Conservation (phyloP, 257 asterid species). For the Petunia secreta region DNA sequence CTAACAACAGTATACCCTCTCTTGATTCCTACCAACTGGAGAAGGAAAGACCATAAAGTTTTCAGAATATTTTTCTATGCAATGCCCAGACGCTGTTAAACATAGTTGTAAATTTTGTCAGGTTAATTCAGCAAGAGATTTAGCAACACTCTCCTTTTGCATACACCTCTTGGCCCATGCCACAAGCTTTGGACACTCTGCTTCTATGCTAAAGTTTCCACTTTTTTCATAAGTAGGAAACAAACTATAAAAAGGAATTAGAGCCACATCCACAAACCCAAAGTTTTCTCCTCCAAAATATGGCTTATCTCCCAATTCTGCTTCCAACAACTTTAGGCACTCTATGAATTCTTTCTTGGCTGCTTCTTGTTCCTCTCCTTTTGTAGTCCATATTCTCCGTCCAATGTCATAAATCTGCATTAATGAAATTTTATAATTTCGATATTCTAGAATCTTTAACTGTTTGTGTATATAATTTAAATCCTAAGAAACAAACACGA, state of each 20-base stretch:
- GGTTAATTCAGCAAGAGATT: background rate
- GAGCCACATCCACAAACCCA: constrained; percentile 31
- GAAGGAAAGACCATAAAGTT: background rate
- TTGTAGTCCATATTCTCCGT: constrained; percentile 18
- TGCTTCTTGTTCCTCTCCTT: constrained; percentile 25
- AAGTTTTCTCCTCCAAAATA: constrained; percentile 31
- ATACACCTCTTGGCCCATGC: constrained; percentile 25
- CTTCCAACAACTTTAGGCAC: constrained; percentile 20
- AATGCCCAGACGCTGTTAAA: background rate
- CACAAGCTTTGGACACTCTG: constrained; percentile 28
- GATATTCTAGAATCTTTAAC: no score
- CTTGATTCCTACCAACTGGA: no score
- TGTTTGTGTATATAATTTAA: no score
- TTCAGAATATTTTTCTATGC: background rate
- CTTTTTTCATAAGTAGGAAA: constrained; percentile 20
- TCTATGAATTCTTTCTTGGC: constrained; percentile 25
- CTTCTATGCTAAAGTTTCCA: constrained; percentile 22
- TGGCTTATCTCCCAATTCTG: constrained; percentile 20
- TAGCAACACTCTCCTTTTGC: constrained; percentile 15
- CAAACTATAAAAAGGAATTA: constrained; percentile 25
- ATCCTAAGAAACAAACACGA: no score
- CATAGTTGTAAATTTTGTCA: background rate
- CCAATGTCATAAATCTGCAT: background rate
- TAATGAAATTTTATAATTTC: no score
- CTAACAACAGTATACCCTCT: no score